phyloP scores from a whole-genome alignment of 2,329 filamentous ascomycete species.

The Achaetomium macrosporum region DNA sequence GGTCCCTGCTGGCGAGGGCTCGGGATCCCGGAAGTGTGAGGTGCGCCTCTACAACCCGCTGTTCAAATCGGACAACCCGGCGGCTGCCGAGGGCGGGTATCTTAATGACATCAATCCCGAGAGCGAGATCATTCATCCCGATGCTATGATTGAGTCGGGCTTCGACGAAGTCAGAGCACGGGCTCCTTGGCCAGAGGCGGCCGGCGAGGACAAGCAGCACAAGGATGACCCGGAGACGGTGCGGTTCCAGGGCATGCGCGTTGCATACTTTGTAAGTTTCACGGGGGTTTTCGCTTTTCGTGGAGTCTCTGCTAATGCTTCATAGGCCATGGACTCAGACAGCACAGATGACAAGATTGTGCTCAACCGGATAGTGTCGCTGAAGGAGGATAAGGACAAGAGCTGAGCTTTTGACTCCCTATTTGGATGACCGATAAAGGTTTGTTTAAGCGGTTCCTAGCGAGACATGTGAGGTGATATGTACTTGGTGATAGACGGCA shows the following conservation, averaged over 20 bases:
- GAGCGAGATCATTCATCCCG: conserved; percentile 70
- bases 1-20: conserved; percentile 61
- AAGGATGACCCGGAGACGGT: conserved; percentile 66
- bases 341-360: conserved; percentile 74
- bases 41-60: conserved; percentile 74
- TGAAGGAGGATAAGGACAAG: conserved; percentile 84
- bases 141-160: conserved; percentile 77
- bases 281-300: background rate
- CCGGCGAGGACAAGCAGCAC: conserved; percentile 57
- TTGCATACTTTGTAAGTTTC: conserved; percentile 68
- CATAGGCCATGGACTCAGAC: conserved; percentile 66
- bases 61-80: conserved; percentile 82
- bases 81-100: conserved; percentile 71
- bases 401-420: conserved; percentile 16
- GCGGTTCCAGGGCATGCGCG: conserved; percentile 85
- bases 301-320: background rate
- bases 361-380: conserved; percentile 82
- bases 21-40: conserved; percentile 63
- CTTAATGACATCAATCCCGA: conserved; percentile 78
- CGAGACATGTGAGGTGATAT: no score
- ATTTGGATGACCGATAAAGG: no score
- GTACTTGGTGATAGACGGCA: no score
- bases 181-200: conserved; percentile 77
- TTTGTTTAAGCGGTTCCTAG: no score
- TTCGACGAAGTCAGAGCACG: conserved; percentile 68